phyloP scores from a whole-genome alignment of 805 yeast genomes.

The Metschnikowia borealis region DNA sequence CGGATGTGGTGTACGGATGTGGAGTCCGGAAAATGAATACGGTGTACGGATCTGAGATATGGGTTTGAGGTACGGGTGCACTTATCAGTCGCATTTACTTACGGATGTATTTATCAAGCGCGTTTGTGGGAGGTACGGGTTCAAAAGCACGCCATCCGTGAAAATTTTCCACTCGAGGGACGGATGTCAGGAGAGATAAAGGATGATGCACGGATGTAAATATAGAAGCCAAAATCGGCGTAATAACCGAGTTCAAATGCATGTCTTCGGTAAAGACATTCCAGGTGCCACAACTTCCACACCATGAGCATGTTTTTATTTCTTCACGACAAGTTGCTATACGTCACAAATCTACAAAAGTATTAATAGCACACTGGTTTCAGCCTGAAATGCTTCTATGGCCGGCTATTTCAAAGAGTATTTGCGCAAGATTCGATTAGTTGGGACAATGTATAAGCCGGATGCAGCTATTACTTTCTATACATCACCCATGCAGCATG shows the following conservation, averaged over 20 bases:
- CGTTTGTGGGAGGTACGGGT: too few relatives aligned
- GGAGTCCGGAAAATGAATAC: background rate
- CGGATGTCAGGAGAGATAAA: background rate
- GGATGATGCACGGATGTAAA: background rate
- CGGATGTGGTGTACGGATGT: constrained; percentile 3
- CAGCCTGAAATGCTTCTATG: background rate
- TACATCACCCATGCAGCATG: constrained; percentile 1
- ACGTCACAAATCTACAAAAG: too few relatives aligned
- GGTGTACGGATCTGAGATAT: constrained; percentile 1
- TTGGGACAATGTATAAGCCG: background rate
- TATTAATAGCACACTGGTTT: background rate
- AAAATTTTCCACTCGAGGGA: too few relatives aligned
- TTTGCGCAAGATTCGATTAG: constrained; percentile 1
- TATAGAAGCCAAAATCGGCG: background rate
- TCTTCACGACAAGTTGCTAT: background rate
- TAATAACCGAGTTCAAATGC: background rate
- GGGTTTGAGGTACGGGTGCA: background rate
- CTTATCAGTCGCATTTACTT: background rate
- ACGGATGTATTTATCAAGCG: background rate
- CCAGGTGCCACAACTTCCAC: background rate
- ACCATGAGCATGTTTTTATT: background rate
- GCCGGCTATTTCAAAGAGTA: background rate
- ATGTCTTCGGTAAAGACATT: background rate
- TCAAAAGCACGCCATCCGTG: too few relatives aligned
- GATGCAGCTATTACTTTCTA: background rate